Percentiles rank a stretch among this genome's conserved stretches.
Conservation (phyloP, 2,329 filamentous ascomycete genomes). For the Thelonectria rubi region DNA sequence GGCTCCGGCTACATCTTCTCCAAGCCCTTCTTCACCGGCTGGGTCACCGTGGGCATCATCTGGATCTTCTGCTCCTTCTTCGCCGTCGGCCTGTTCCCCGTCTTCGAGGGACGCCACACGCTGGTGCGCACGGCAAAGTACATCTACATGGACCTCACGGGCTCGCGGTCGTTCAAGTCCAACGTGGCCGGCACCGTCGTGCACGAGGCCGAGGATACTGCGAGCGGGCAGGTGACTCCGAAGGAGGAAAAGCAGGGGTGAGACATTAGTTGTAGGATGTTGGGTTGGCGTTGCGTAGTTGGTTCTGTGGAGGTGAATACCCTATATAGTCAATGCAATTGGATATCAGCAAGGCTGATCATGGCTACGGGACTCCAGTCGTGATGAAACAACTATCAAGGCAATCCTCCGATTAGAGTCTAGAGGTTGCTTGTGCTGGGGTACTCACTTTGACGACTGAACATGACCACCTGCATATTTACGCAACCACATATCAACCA, state of each 20-base stretch:
- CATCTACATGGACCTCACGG: conserved; percentile 18
- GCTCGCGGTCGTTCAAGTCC: conserved; percentile 16
- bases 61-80: conserved; percentile 77
- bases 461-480: too few relatives aligned
- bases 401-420: too few relatives aligned
- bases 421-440: too few relatives aligned
- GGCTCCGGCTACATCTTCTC: conserved; percentile 75
- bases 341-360: too few relatives aligned
- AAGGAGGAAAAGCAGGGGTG: conserved; percentile 13
- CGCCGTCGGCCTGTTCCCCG: conserved; percentile 81
- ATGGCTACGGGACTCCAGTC: too few relatives aligned
- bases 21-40: conserved; percentile 74
- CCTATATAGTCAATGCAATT: too few relatives aligned
- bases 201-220: conserved; percentile 8
- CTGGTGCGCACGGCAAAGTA: conserved; percentile 19
- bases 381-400: too few relatives aligned
- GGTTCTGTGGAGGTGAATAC: too few relatives aligned
- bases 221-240: conserved; percentile 14
- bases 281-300: too few relatives aligned
- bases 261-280: too few relatives aligned
- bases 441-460: too few relatives aligned
- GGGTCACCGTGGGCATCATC: conserved; percentile 74
- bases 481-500: too few relatives aligned
- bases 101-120: conserved; percentile 78
- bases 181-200: not conserved